Evolutionary conservation across 2,329 filamentous ascomycete genomes (phyloP), one percentile per base, ranked within the genome.

Genomic region (Pyricularia grisea): DNA sequence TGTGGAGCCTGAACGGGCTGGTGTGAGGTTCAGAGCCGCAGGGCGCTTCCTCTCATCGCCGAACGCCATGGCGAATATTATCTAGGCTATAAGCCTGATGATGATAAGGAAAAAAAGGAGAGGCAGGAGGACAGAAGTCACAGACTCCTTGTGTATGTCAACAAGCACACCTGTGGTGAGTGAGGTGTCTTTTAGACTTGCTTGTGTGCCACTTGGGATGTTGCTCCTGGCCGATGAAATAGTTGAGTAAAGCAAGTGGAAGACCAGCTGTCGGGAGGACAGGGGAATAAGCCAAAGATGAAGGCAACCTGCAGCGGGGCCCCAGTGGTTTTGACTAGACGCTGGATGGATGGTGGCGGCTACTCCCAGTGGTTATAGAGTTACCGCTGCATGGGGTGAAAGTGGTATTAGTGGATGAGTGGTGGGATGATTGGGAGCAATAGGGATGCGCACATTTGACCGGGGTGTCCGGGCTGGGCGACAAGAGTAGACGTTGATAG

Each of bases 31-130:
- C 67, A 88, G 79, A 69, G 85, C 85, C 77, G 80, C 75, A 73
- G 86, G 86, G 76, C 85, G 82, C 82, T 78, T 86, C 79, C 81
- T 87, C 71, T 87, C 85, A 73, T 86, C 84, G 72, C 71, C 70
- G 70, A 71, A 69, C 64, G 71, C 70, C 75, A 76, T 77, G 75
- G 72, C 67, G 77, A 74, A 10, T 20, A 61, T 12, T 11, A 28
- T 7, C 27, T 28, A 63, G 60, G 60, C 60, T 27, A 63, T 63
- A 63, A 14, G 31, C 58, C 31, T 71, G 69, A 60, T 69, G 70
- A 70, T 36, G 14, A 36, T 2, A 67, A 72, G 72, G 72, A n/a
- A 72, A 70, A 71, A 69, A 73, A 69, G 70, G 50, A 70, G 69
- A 70, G 65, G 36, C 58, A 42, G 67, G 58, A 33, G 60, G 33